Conservation (phyloP, 805 yeast genomes). For the Kregervanrija delftensis region DNA sequence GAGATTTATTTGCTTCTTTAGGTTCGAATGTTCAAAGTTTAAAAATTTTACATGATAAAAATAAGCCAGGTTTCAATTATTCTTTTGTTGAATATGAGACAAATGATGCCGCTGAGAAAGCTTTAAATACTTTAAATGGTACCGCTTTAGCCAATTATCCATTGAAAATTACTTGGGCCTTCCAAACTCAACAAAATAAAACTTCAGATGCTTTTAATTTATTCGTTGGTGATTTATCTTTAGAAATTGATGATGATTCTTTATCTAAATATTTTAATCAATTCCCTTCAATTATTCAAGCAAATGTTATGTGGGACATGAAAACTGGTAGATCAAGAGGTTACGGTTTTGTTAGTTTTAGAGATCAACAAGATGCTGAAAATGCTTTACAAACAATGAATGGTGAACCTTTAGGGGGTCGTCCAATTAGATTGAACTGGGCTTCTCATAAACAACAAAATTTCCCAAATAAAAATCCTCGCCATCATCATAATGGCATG, state of each 20-base stretch:
- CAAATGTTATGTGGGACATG: slow-evolving; percentile 97
- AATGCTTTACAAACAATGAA: slow-evolving; percentile 66
- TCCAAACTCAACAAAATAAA: slow-evolving; percentile 65
- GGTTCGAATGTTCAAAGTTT: slow-evolving; percentile 58
- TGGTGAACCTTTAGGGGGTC: slow-evolving; percentile 64
- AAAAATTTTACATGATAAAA: slow-evolving; percentile 72
- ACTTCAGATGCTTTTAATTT: slow-evolving; percentile 54
- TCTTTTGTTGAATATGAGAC: slow-evolving; percentile 74
- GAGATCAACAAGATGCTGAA: slow-evolving; percentile 62
- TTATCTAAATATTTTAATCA: slow-evolving; percentile 49
- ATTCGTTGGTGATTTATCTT: slow-evolving; percentile 80
- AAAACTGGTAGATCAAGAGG: slow-evolving; percentile 89
- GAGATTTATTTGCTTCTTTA: slow-evolving; percentile 46
- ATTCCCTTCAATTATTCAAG: slow-evolving; percentile 62
- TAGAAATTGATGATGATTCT: slow-evolving; percentile 75
- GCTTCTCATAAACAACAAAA: slow-evolving; percentile 61
- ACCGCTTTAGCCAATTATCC: slow-evolving; percentile 43
- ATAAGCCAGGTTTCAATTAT: slow-evolving; percentile 65
- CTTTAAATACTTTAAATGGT: slow-evolving; percentile 56
- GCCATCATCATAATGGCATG: slow-evolving; percentile 2
- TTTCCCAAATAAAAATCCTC: slow-evolving; percentile 12
- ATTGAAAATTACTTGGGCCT: slow-evolving; percentile 75
- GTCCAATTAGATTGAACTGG: slow-evolving; percentile 83
- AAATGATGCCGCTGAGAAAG: slow-evolving; percentile 52
- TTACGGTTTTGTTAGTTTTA: slow-evolving; percentile 82